phyloP scores from a whole-genome alignment of 257 asterid genomes.

The Scutellaria minor region DNA sequence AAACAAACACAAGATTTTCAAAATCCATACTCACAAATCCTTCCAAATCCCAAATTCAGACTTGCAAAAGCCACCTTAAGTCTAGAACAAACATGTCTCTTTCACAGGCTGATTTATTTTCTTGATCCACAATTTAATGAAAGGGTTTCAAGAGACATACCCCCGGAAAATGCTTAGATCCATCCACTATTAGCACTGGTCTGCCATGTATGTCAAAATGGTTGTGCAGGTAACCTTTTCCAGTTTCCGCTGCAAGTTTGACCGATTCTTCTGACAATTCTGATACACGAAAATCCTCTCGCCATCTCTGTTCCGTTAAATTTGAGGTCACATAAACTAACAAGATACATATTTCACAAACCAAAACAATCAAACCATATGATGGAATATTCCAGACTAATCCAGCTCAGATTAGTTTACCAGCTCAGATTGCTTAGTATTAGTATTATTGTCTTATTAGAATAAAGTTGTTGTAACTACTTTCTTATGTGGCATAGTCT shows the following conservation, averaged over 20 bases:
- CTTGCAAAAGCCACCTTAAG: too few species aligned
- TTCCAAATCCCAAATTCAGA: too few species aligned
- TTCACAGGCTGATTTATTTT: neutral
- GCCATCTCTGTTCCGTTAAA: conserved; percentile 67
- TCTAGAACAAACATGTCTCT: neutral
- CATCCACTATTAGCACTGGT: conserved; percentile 74
- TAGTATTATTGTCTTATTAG: too few species aligned
- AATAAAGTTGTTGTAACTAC: too few species aligned
- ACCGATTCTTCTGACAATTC: conserved; percentile 75
- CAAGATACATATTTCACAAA: neutral
- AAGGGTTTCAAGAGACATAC: conserved; percentile 43
- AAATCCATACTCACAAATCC: too few species aligned
- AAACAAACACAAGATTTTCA: too few species aligned
- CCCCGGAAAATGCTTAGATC: conserved; percentile 83
- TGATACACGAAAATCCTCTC: conserved; percentile 73
- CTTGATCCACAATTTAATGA: conserved; percentile 4
- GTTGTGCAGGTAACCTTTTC: conserved; percentile 78
- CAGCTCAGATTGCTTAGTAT: too few species aligned
- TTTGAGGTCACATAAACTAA: conserved; percentile 21
- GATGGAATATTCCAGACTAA: too few species aligned
- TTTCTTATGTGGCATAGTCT: too few species aligned
- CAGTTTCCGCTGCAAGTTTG: conserved; percentile 55
- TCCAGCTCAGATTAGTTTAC: too few species aligned
- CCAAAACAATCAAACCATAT: neutral
- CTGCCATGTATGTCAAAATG: conserved; percentile 59